Evolutionary conservation across 768 basidiomycete genomes (phyloP).

Genomic region (Suillus ampliporus): DNA sequence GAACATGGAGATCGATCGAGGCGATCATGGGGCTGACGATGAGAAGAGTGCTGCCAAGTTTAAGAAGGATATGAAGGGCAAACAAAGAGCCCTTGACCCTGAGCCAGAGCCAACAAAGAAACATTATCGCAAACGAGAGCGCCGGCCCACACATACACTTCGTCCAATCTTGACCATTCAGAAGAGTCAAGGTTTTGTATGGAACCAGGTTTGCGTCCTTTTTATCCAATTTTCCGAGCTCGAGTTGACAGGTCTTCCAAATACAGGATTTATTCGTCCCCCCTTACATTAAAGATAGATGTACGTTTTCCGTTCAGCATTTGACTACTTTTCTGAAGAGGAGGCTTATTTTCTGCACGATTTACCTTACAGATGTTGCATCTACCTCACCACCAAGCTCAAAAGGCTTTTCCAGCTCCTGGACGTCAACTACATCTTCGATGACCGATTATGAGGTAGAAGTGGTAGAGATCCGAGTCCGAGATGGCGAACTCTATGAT

Average conservation of each 20-base stretch:
- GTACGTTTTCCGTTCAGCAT: constrained; percentile 53
- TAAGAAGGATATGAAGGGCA: constrained; percentile 75
- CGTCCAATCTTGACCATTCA: constrained; percentile 89
- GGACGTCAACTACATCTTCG: constrained; percentile 68
- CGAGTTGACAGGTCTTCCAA: background rate
- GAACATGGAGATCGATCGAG: constrained; percentile 61
- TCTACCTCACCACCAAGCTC: constrained; percentile 84
- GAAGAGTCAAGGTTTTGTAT: constrained; percentile 86
- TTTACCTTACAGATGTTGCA: constrained; percentile 62
- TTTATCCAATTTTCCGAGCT: background rate
- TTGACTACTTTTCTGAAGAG: constrained; percentile 20
- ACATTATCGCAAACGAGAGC: constrained; percentile 58
- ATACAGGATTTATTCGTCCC: constrained; percentile 85
- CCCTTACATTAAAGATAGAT: constrained; percentile 89
- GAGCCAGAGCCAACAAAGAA: constrained; percentile 57
- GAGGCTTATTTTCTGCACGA: constrained; percentile 14
- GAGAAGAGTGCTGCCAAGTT: constrained; percentile 42
- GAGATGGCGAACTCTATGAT: constrained; percentile 76
- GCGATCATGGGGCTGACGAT: constrained; percentile 36
- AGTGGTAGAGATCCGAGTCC: constrained; percentile 86
- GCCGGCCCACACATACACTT: constrained; percentile 62
- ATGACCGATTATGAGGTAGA: constrained; percentile 83
- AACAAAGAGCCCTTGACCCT: constrained; percentile 78
- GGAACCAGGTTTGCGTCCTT: constrained; percentile 76
- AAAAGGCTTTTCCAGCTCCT: constrained; percentile 67